Base-by-base conservation (phyloP, 495 filamentous ascomycete genomes). In the Aspergillus heteromorphus region DNA sequence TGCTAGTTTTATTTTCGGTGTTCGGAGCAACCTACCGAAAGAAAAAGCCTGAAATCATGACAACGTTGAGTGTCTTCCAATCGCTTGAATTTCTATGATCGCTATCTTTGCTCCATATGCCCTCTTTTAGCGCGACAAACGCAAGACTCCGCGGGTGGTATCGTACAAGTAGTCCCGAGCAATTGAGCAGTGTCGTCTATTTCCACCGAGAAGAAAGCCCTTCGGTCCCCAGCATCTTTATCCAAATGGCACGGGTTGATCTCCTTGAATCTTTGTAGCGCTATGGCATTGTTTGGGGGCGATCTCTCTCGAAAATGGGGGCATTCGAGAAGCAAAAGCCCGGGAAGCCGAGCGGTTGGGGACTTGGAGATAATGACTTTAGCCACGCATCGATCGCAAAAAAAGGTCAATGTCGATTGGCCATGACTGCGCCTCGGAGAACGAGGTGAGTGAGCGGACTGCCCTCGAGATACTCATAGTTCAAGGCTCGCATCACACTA, bases 401-500 rank as follows among this genome's bases (percentile, higher is more conserved):
- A 38, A n/a, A n/a, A 14, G n/a, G 34, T n/a, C 11, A 38, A 38
- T 38, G 34, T 9, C 5, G 1, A 13, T n/a, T 5, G n/a, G 34
- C n/a, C 34, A n/a, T 5, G n/a, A 6, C 2, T 7, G 21, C 23
- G 3, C 27, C 4, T 47, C n/a, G 19, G 3, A 47, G 9, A 27
- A n/a, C 5, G 27, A 13, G 23, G 4, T n/a, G 13, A 13, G 6
- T 21, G 23, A 47, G 43, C 23, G 21, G 7, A 16, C 21, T 29
- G 21, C 11, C 27, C 23, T 29, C 21, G 21, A 16, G 16, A 47
- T 23, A 27, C 43, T 16, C 7, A n/a, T 20, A 8, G 1, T 20
- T 47, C 23, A n/a, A 29, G 8, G 16, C 6, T 17, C 7, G 6
- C 21, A 43, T 2, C n/a, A 1, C 10, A 38, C 59, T 60, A 77